Evolutionary conservation across 2,329 filamentous ascomycete species (phyloP).

Genomic region (Fusarium pilosicola): DNA sequence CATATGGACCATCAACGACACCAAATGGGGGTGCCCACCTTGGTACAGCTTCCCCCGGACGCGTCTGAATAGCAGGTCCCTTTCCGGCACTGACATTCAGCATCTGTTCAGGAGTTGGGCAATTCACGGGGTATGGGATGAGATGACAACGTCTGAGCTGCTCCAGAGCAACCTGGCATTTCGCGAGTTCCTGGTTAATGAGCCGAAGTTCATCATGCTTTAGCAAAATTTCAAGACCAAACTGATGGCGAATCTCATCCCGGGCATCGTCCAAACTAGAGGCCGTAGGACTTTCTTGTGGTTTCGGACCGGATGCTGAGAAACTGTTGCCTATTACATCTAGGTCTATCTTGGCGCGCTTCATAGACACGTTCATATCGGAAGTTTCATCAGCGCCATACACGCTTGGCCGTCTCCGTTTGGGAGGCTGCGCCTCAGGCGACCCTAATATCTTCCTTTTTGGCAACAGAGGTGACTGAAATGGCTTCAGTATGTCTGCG

Average conservation of each 20-base stretch:
- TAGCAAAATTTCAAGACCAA: conserved; percentile 89
- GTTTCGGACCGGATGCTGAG: conserved; percentile 34
- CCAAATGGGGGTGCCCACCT: conserved; percentile 88
- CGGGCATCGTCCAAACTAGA: conserved; percentile 64
- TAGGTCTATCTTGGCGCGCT: conserved; percentile 55
- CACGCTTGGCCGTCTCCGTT: conserved; percentile 53
- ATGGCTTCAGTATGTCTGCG: conserved; percentile 45
- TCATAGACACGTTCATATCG: conserved; percentile 47
- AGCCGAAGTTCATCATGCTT: conserved; percentile 95
- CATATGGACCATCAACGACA: conserved; percentile 90
- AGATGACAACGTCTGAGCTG: conserved; percentile 92
- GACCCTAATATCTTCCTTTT: conserved; percentile 40
- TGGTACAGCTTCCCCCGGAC: conserved; percentile 72
- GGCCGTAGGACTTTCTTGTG: conserved; percentile 28
- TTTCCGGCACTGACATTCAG: conserved; percentile 77
- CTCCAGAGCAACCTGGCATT: conserved; percentile 92
- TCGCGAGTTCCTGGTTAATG: conserved; percentile 95
- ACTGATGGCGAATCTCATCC: conserved; percentile 83
- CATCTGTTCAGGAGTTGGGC: conserved; percentile 73
- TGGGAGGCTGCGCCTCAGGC: conserved; percentile 47
- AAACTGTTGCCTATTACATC: conserved; percentile 38
- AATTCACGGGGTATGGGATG: conserved; percentile 84
- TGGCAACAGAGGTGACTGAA: conserved; percentile 48
- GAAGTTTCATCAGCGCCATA: conserved; percentile 45
- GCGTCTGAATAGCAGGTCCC: conserved; percentile 73